Conservation (phyloP, 169 alveolate species). For the Plasmodium fragile region DNA sequence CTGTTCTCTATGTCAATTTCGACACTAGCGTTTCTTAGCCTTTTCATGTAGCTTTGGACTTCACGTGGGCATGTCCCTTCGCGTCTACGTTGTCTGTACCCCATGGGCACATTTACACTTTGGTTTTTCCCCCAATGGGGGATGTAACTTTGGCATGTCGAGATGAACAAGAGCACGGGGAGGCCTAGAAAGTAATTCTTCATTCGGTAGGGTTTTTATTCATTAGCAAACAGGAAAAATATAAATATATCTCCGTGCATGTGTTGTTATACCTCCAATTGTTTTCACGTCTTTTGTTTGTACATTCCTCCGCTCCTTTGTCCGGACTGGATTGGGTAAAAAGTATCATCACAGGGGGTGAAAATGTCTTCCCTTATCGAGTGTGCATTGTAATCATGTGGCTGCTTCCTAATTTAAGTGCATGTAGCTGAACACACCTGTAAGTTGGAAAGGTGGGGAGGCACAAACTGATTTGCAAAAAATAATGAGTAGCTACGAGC, state of each 20-base stretch:
- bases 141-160: constrained; percentile 24
- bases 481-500: not conserved
- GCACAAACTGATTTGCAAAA: not conserved
- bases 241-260: not conserved
- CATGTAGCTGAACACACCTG: constrained; percentile 65
- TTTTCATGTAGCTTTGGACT: constrained; percentile 45
- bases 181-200: not conserved
- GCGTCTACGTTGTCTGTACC: not conserved
- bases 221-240: not conserved
- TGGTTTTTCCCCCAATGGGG: not conserved
- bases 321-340: not conserved
- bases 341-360: not conserved
- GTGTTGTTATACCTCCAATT: not conserved
- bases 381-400: not conserved
- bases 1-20: constrained; percentile 70
- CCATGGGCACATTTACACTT: not conserved
- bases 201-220: constrained; percentile 22
- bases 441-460: not conserved
- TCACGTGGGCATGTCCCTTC: not conserved
- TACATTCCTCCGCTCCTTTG: not conserved
- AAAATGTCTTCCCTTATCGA: not conserved
- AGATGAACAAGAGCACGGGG: not conserved
- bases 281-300: not conserved
- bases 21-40: constrained; percentile 70
- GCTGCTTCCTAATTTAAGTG: constrained; percentile 34